Percentiles rank a stretch among this genome's conserved stretches.
Evolutionary conservation across 192 early-diverging fungal genomes (phyloP).

Genomic region (Linnemannia hyalina): DNA sequence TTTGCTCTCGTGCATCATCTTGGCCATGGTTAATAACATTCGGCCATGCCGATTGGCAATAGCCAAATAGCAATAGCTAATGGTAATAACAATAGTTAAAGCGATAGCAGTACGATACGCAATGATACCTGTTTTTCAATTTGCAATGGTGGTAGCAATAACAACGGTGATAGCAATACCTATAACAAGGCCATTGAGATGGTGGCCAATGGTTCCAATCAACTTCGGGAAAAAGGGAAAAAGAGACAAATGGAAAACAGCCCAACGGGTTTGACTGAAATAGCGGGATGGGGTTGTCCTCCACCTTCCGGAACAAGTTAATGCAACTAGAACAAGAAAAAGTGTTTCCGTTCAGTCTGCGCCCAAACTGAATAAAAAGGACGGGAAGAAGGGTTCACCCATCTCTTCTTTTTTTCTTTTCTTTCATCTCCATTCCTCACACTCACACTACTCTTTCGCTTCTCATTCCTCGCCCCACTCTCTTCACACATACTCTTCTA

Average conservation of each 20-base stretch:
- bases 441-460: background rate
- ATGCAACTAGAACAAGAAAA: too few relatives aligned
- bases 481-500: background rate
- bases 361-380: background rate
- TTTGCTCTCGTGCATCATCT: background rate
- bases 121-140: too few relatives aligned
- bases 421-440: background rate
- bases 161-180: background rate
- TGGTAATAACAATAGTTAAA: background rate
- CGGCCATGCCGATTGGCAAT: background rate
- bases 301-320: background rate
- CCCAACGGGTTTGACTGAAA: background rate
- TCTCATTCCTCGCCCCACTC: background rate
- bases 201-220: background rate
- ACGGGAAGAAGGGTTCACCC: background rate
- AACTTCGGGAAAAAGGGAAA: background rate
- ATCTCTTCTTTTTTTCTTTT: background rate
- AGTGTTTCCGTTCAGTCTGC: background rate
- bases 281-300: background rate
- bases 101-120: background rate
- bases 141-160: too few relatives aligned
- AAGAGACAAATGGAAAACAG: background rate
- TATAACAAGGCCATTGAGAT: background rate
- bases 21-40: slow-evolving; percentile 1
- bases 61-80: background rate